A percentile compares a stretch with the other conserved stretches of the same genome.
Evolutionary conservation across 2,329 filamentous ascomycete genomes (phyloP).

Genomic region (Huntiella omanensis): DNA sequence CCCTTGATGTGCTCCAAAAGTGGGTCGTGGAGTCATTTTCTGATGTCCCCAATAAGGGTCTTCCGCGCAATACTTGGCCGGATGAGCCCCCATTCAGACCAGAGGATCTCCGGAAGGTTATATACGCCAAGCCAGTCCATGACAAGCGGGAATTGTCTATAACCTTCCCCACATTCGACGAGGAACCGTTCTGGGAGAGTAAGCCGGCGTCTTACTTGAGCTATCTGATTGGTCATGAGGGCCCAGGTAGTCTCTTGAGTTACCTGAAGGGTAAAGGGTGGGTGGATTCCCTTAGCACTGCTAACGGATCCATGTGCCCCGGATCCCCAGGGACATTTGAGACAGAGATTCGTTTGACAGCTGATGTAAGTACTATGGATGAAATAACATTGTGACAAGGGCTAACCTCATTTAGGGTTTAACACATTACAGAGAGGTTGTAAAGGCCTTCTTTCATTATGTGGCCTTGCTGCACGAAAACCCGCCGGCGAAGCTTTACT

Average conservation of each 20-base stretch:
- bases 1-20: constrained; percentile 59
- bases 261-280: constrained; percentile 82
- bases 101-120: constrained; percentile 41
- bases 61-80: constrained; percentile 40
- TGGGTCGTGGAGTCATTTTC: constrained; percentile 79
- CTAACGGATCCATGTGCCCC: constrained; percentile 56
- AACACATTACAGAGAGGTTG: constrained; percentile 62
- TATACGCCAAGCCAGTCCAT: constrained; percentile 84
- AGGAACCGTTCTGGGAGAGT: constrained; percentile 59
- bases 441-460: constrained; percentile 79
- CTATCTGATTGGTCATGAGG: constrained; percentile 81
- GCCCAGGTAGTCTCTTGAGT: constrained; percentile 76
- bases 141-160: constrained; percentile 64
- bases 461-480: constrained; percentile 66
- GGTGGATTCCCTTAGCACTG: constrained; percentile 68
- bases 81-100: constrained; percentile 30
- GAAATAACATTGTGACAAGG: neutral
- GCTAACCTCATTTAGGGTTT: constrained; percentile 32
- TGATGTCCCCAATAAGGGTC: constrained; percentile 60
- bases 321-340: constrained; percentile 63
- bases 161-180: constrained; percentile 69
- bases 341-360: constrained; percentile 60
- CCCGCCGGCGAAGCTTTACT: constrained; percentile 79
- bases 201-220: constrained; percentile 74
- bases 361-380: constrained; percentile 38